These are phyloP conservation scores for Chenopodium berlandieri DNA, from an alignment of 148 eudicot species.

Conservation along the genomic window DNA sequence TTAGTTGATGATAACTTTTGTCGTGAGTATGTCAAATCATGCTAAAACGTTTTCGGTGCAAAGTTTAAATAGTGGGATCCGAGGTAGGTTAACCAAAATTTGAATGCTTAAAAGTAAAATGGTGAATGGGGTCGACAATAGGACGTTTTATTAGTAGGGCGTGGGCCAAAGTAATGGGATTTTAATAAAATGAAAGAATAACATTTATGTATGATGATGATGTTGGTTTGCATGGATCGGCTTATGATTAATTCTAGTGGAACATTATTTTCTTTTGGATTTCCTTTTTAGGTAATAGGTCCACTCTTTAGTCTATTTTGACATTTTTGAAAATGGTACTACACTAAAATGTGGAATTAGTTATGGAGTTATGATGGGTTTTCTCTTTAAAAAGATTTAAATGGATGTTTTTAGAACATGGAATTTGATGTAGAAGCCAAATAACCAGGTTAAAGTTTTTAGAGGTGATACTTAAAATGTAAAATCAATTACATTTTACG, in stretches of 20 bases:
- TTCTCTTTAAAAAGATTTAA: neutral
- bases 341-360: neutral
- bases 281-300: slow-evolving; percentile 6
- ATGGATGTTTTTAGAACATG: neutral
- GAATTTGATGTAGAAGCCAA: neutral
- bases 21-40: slow-evolving; percentile 8
- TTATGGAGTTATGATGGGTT: neutral
- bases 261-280: neutral
- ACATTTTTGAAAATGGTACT: neutral
- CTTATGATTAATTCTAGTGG: slow-evolving; percentile 2
- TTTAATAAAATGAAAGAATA: neutral
- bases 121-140: neutral
- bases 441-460: neutral
- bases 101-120: neutral
- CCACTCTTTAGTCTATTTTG: neutral
- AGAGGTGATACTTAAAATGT: neutral
- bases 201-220: slow-evolving; percentile 7
- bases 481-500: too few species aligned
- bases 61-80: slow-evolving; percentile 14
- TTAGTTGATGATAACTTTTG: neutral
- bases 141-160: neutral
- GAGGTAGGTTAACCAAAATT: neutral
- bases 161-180: slow-evolving; percentile 2
- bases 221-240: slow-evolving; percentile 5
- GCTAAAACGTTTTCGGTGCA: slow-evolving; percentile 5